These are phyloP conservation scores for Solanum pimpinellifolium DNA, from an alignment of 257 asterid genomes.

Conservation along the genomic window DNA sequence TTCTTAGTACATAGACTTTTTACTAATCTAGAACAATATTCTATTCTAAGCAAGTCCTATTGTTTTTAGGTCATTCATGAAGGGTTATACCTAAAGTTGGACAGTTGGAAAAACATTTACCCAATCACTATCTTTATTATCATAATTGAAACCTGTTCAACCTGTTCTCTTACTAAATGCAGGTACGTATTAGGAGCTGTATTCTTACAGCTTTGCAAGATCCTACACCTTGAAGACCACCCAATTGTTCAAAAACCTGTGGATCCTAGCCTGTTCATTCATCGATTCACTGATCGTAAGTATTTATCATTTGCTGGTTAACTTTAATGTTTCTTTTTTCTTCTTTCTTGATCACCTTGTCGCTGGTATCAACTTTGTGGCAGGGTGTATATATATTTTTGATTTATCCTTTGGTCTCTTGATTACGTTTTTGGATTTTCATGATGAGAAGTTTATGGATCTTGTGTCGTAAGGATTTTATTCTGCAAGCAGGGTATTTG, in stretches of 20 bases:
- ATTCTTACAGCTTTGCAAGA: slow-evolving; percentile 79
- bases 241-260: slow-evolving; percentile 68
- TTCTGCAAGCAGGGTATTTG: background rate
- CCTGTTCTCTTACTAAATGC: background rate
- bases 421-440: background rate
- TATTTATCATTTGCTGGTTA: background rate
- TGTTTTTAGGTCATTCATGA: background rate
- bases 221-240: slow-evolving; percentile 55
- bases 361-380: background rate
- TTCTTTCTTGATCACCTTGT: background rate
- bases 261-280: slow-evolving; percentile 93
- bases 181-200: slow-evolving; percentile 88
- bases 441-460: background rate
- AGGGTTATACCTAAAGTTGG: background rate
- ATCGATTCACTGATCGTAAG: slow-evolving; percentile 70
- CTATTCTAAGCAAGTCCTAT: background rate
- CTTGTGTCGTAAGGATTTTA: background rate
- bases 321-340: background rate
- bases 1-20: background rate
- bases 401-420: background rate
- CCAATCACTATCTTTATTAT: background rate
- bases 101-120: background rate
- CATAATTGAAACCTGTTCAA: background rate
- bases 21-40: background rate
- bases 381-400: background rate